These are phyloP conservation scores for Triangularia verruculosa DNA, from an alignment of 2,329 filamentous ascomycete genomes.

Conservation along the genomic window DNA sequence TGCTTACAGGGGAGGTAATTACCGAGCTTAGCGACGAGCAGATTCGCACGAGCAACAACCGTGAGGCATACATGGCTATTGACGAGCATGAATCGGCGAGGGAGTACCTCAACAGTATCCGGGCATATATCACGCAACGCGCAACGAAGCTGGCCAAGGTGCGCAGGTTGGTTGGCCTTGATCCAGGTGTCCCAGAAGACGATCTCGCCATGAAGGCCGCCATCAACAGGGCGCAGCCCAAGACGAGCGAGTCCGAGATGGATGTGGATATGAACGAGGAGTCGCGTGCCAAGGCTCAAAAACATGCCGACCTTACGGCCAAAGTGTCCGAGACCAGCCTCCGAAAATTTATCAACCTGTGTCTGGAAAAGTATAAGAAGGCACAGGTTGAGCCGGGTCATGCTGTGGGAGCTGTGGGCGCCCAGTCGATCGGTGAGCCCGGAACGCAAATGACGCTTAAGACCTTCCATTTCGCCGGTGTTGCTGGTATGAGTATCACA, in stretches of 20 bases:
- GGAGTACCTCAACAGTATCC: conserved; percentile 75
- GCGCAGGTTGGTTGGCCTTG: conserved; percentile 51
- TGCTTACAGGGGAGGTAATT: conserved; percentile 61
- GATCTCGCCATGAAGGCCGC: conserved; percentile 28
- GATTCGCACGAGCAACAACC: conserved; percentile 31
- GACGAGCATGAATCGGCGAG: conserved; percentile 81
- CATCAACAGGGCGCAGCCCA: neutral
- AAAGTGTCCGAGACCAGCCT: conserved; percentile 79
- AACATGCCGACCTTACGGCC: conserved; percentile 66
- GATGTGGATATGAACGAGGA: conserved; percentile 24
- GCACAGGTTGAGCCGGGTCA: conserved; percentile 93
- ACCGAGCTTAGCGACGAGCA: conserved; percentile 60
- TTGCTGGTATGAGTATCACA: conserved; percentile 98
- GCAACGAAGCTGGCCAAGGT: conserved; percentile 59
- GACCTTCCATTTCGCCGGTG: conserved; percentile 99
- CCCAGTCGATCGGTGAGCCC: conserved; percentile 96
- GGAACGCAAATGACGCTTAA: conserved; percentile 99
- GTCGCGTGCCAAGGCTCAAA: conserved; percentile 15
- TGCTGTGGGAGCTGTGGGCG: conserved; percentile 91
- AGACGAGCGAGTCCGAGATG: conserved; percentile 8
- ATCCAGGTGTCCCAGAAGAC: conserved; percentile 30
- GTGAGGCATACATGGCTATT: conserved; percentile 58
- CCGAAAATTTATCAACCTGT: conserved; percentile 72
- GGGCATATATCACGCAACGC: conserved; percentile 64
- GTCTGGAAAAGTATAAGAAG: conserved; percentile 84